Evolutionary conservation across 495 filamentous ascomycete species (phyloP), one percentile per base, ranked within the genome.

Genomic region (Cryomyces minteri): DNA sequence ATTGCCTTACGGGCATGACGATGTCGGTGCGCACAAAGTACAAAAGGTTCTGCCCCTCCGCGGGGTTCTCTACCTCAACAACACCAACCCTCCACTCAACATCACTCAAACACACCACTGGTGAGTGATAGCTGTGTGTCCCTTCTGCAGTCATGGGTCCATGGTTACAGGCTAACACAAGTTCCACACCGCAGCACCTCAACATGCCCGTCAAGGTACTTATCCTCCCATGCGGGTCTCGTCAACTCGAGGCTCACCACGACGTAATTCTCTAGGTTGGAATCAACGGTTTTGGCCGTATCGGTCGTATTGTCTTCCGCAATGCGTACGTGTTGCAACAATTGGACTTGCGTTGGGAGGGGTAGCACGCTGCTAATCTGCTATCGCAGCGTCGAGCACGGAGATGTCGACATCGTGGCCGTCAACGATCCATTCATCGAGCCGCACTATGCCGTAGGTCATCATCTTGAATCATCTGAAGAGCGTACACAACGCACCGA

Each of bases 361-460:
- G 18, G 18, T 25, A 25, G 18, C 1, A 25, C 18, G 18, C 32
- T 31, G 25, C 53, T 51, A 41, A 46, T 53, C 48, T 52, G 40
- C 47, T 32, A 40, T 43, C 40, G 74, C 64, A 88, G 88, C 62
- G 61, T 94, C 56, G 78, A 85, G 76, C 80, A 85, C 65, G 64
- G 67, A 50, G 82, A 86, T 48, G 79, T 95, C 58, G 72, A 93
- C 48, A 72, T 98, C 60, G 84, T 94, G 54, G 88, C 90, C 52
- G 84, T 94, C 72, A 98, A 98, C 73, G 90, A 98, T 62, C 90
- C 90, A 58, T 98, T 98, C 79, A 98, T 98, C 70, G 90, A 96
- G 68, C 73, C 82, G 55, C 73, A 88, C 67, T 98, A 98, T 68
- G 90, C 90, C 63, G 90, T 94, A 79, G 70, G 87, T 79, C 46